Evolutionary conservation across 2,329 filamentous ascomycete genomes (phyloP).

Genomic region (Penicillium sp.): DNA sequence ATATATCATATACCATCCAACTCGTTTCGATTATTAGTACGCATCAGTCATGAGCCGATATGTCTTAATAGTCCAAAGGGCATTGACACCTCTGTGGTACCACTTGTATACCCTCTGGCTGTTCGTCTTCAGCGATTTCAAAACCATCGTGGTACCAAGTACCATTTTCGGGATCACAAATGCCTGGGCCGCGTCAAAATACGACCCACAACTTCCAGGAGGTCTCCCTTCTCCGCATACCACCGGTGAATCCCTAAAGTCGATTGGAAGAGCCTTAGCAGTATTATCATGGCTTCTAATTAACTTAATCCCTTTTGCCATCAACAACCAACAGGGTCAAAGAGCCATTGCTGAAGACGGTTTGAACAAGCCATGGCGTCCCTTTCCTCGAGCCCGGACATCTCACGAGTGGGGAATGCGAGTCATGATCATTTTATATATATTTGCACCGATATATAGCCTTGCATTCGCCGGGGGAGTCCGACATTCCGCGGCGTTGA

Average conservation of each 20-base stretch:
- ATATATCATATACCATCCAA: background rate
- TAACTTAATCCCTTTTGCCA: conserved; percentile 34
- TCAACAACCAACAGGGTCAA: conserved; percentile 40
- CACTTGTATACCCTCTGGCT: conserved; percentile 19
- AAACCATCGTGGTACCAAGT: conserved; percentile 28
- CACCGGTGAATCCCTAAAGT: background rate
- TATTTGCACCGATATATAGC: background rate
- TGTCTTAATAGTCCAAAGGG: background rate
- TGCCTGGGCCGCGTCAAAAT: conserved; percentile 22
- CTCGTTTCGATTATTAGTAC: background rate
- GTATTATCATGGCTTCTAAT: conserved; percentile 19
- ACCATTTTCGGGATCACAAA: conserved; percentile 32
- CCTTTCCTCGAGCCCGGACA: conserved; percentile 27
- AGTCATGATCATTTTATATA: conserved; percentile 11
- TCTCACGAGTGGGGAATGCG: conserved; percentile 11
- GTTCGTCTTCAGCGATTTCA: conserved; percentile 27
- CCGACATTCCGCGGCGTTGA: conserved; percentile 5
- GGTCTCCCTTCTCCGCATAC: background rate
- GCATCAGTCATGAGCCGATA: background rate
- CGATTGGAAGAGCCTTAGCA: background rate
- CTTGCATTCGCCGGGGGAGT: conserved; percentile 7
- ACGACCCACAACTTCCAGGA: conserved; percentile 11
- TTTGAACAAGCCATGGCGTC: conserved; percentile 43
- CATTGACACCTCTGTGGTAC: background rate
- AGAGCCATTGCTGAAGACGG: conserved; percentile 38